phyloP scores from a whole-genome alignment of 2,329 filamentous ascomycete genomes.

The Fusarium foetens region DNA sequence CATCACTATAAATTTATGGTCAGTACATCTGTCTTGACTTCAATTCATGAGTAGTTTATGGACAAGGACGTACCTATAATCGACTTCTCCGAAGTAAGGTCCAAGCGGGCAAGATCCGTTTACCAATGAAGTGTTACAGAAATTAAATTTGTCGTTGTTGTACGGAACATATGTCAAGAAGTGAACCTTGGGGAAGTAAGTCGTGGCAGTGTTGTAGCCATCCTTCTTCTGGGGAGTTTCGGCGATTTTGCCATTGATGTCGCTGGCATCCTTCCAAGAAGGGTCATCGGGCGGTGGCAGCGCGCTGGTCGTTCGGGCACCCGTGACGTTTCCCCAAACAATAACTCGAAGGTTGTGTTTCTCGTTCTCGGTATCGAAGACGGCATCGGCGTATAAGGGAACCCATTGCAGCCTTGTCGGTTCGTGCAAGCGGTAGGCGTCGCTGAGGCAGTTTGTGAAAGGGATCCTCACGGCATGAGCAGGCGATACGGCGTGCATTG shows the following conservation, averaged over 20 bases:
- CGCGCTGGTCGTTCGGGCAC: conserved; percentile 65
- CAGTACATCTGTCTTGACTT: neutral
- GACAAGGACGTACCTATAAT: conserved; percentile 48
- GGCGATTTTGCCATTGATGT: conserved; percentile 80
- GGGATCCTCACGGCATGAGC: conserved; percentile 73
- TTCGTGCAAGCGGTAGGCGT: conserved; percentile 65
- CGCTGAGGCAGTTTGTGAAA: conserved; percentile 85
- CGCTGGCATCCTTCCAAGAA: conserved; percentile 69
- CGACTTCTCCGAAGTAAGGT: conserved; percentile 70
- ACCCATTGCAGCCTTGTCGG: conserved; percentile 80
- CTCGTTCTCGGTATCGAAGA: conserved; percentile 71
- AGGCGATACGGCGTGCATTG: conserved; percentile 54
- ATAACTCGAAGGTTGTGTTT: conserved; percentile 78
- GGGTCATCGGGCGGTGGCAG: conserved; percentile 70
- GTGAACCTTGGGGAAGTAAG: conserved; percentile 75
- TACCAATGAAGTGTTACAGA: conserved; percentile 71
- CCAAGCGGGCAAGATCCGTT: conserved; percentile 78
- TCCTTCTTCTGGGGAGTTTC: conserved; percentile 61
- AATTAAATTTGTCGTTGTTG: conserved; percentile 59
- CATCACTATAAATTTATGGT: conserved; percentile 41
- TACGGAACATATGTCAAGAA: conserved; percentile 82
- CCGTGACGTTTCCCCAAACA: conserved; percentile 91
- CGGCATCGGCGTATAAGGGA: conserved; percentile 78
- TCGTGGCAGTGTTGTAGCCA: conserved; percentile 70
- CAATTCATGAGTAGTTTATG: neutral